Conservation (phyloP, 768 basidiomycete species). For the Leccinum disarticulatum region DNA sequence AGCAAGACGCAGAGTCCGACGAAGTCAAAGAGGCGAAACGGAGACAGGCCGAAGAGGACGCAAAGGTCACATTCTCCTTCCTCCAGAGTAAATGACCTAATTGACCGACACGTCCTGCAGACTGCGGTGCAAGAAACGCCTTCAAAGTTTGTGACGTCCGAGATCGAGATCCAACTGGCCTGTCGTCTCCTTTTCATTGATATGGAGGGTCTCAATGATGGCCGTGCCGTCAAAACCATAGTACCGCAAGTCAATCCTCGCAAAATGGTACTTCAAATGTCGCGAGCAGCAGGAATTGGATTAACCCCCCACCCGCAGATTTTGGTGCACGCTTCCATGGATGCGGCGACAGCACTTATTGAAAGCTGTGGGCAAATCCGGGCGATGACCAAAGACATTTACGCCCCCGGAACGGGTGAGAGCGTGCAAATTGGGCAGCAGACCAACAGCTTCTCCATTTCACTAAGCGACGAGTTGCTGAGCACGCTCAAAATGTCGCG, state of each 20-base stretch:
- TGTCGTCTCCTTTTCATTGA: conserved; percentile 91
- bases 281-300: background rate
- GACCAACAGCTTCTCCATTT: conserved; percentile 91
- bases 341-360: conserved; percentile 70
- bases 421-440: conserved; percentile 91
- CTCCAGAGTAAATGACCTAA: background rate
- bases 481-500: conserved; percentile 80
- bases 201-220: conserved; percentile 95
- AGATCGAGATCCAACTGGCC: conserved; percentile 74
- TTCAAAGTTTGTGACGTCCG: conserved; percentile 82
- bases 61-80: conserved; percentile 46
- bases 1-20: conserved; percentile 85
- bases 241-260: conserved; percentile 95
- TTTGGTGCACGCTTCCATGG: conserved; percentile 74
- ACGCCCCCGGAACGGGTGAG: conserved; percentile 74
- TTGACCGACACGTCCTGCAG: conserved; percentile 38
- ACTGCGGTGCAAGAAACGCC: conserved; percentile 81
- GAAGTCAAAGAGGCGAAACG: conserved; percentile 73
- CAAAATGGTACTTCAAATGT: conserved; percentile 67
- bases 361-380: conserved; percentile 81
- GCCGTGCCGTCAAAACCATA: conserved; percentile 94
- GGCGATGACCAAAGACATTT: conserved; percentile 91
- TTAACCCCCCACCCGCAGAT: conserved; percentile 51
- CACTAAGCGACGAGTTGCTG: conserved; percentile 86
- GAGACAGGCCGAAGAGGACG: conserved; percentile 70